Percentiles rank a stretch among this genome's conserved stretches.
Evolutionary conservation across 2,329 filamentous ascomycete genomes (phyloP).

Genomic region (Teratosphaeriaceae sp.): DNA sequence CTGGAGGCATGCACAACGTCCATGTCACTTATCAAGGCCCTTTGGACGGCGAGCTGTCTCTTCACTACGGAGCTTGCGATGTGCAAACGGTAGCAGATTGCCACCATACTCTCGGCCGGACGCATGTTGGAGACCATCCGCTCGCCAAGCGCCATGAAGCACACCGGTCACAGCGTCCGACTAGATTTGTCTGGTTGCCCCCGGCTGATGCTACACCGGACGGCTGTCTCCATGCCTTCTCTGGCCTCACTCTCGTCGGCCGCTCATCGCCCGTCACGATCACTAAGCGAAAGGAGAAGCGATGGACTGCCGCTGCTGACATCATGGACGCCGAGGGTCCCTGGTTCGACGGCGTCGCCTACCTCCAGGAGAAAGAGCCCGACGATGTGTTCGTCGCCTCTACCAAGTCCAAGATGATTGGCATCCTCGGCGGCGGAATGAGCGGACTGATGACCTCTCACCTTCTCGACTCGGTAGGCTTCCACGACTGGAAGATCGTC

Average conservation of each 20-base stretch:
- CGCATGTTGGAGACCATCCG: constrained; percentile 31
- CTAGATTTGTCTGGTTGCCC: constrained; percentile 44
- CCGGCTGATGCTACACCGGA: constrained; percentile 32
- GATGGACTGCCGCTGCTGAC: constrained; percentile 35
- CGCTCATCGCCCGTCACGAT: constrained; percentile 36
- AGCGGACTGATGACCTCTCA: constrained; percentile 54
- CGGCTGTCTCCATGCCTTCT: constrained; percentile 42
- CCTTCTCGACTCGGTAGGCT: constrained; percentile 46
- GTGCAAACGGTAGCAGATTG: constrained; percentile 28
- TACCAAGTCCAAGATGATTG: constrained; percentile 53
- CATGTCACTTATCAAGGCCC: constrained; percentile 38
- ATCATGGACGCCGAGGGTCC: constrained; percentile 52
- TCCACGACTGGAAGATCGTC: constrained; percentile 55
- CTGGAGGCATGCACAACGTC: constrained; percentile 42
- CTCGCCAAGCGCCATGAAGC: constrained; percentile 21
- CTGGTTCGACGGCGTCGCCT: constrained; percentile 60
- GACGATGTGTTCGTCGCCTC: constrained; percentile 45
- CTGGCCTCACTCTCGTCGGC: constrained; percentile 34
- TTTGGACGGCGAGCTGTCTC: constrained; percentile 38
- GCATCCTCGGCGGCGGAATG: constrained; percentile 61
- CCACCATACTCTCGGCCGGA: constrained; percentile 40
- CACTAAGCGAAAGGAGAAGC: constrained; percentile 27
- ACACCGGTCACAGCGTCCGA: constrained; percentile 31
- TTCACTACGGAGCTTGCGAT: constrained; percentile 42
- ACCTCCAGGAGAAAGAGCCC: constrained; percentile 50